Evolutionary conservation across 345 rosid species (phyloP), one percentile per base, ranked within the genome.

Genomic region (Hypericum androsaemum): DNA sequence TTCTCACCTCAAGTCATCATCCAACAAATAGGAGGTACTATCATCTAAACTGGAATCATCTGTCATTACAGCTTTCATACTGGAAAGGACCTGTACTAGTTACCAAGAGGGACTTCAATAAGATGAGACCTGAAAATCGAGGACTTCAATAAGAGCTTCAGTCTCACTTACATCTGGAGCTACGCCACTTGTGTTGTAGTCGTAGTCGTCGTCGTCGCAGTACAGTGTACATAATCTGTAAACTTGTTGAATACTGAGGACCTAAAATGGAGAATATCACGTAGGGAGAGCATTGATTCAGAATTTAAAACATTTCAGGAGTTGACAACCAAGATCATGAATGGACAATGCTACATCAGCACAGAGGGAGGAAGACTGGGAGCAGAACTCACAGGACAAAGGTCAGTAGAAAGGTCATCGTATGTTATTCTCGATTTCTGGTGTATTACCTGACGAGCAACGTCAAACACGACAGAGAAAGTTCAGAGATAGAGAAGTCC

Each of bases 181-280:
- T 38, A 62, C 66, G 28, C 59, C 57, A 46, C 15, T 41, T 11
- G 67, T 62, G 17, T 57, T 62, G 63, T 56, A 38, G 32, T 52
- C 17, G 22, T 67, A 66, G 57, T 67, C 72, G 32, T 52, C 17
- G 22, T 67, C 72, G 57, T 67, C 72, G 37, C 59, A 40, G 47
- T 57, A 67, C 3, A 62, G 50, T 8, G 53, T 67, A 17, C 72
- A 62, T 6, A 67, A 15, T 57, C 63, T 48, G 47, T 67, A 47
- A 15, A 67, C 48, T 43, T 57, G 63, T 46, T 52, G 60, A n/a
- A 43, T 39, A 39, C 45, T 67, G 10, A 57, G 47, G 40, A 46
- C 62, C 66, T 67, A 63, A 52, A 60, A 61, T 22, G 16, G 37
- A 15, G 7, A n/a, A 12, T 6, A 17, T 46, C 8, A 12, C 0